Conservation (phyloP, 139 green algal genomes). For the Asterochloris erici region DNA sequence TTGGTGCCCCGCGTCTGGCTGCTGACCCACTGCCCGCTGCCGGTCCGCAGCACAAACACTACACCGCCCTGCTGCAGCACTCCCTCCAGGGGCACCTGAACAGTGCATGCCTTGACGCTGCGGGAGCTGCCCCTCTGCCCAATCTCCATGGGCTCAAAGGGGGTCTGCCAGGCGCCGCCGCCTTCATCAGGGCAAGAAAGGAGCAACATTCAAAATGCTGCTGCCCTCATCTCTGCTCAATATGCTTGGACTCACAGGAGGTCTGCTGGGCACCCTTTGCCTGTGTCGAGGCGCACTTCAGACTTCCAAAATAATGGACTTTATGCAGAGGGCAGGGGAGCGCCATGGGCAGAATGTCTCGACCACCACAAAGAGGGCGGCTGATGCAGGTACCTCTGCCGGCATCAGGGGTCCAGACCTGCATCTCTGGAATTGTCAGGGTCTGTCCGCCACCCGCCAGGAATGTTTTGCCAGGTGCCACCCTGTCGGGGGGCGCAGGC, state of each 20-base stretch:
- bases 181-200: background rate
- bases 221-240: no score
- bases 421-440: constrained; percentile 1
- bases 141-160: background rate
- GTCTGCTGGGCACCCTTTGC: no score
- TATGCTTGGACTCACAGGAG: no score
- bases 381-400: background rate
- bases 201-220: no score
- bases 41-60: constrained; percentile 26
- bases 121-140: background rate
- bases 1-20: background rate
- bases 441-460: constrained; percentile 15
- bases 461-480: background rate
- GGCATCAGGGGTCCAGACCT: background rate
- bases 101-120: constrained; percentile 11
- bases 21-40: constrained; percentile 24
- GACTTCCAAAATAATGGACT: no score
- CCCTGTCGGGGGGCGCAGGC: background rate
- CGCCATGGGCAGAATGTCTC: no score
- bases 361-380: background rate
- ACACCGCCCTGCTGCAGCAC: constrained; percentile 17
- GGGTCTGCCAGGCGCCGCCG: constrained; percentile 11
- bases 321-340: no score
- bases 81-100: constrained; percentile 27
- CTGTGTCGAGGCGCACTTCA: no score